Conservation (phyloP, 177 flowering plant species). For the Telopea speciosissima region DNA sequence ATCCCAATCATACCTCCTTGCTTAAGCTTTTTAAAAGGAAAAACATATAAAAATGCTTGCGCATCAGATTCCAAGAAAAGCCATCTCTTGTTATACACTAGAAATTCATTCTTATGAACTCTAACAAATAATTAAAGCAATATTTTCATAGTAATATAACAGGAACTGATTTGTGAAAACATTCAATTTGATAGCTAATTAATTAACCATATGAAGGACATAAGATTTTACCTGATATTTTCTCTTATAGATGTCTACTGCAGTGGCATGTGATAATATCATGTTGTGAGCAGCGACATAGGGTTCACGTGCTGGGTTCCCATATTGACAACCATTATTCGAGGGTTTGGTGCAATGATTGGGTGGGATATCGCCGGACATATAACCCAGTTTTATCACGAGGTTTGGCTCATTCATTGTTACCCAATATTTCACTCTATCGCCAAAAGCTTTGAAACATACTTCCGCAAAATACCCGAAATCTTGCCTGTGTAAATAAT, state of each 20-base stretch:
- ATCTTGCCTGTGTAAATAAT: conserved; percentile 34
- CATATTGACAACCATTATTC: conserved; percentile 39
- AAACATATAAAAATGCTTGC: too few species aligned
- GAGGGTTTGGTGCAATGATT: conserved; percentile 48
- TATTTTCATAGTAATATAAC: too few species aligned
- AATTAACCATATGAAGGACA: not conserved
- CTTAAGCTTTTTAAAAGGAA: not conserved
- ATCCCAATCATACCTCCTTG: not conserved
- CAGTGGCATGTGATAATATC: conserved; percentile 50
- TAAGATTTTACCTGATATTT: conserved; percentile 27
- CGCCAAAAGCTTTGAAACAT: conserved; percentile 50
- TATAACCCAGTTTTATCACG: conserved; percentile 19
- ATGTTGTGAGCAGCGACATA: conserved; percentile 40
- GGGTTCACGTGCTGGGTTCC: conserved; percentile 51
- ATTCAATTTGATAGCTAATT: too few species aligned
- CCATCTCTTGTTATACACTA: not conserved
- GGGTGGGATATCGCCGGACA: conserved; percentile 36
- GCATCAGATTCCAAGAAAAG: not conserved
- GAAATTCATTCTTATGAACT: not conserved
- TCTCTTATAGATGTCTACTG: conserved; percentile 30
- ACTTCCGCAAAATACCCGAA: conserved; percentile 37
- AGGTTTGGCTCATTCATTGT: conserved; percentile 58
- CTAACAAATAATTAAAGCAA: too few species aligned
- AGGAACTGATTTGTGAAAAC: too few species aligned
- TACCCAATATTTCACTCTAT: conserved; percentile 50